Evolutionary conservation across 176 grass and related monocot genomes (phyloP), one percentile per base, ranked within the genome.

Genomic region (Microstegium vimineum): DNA sequence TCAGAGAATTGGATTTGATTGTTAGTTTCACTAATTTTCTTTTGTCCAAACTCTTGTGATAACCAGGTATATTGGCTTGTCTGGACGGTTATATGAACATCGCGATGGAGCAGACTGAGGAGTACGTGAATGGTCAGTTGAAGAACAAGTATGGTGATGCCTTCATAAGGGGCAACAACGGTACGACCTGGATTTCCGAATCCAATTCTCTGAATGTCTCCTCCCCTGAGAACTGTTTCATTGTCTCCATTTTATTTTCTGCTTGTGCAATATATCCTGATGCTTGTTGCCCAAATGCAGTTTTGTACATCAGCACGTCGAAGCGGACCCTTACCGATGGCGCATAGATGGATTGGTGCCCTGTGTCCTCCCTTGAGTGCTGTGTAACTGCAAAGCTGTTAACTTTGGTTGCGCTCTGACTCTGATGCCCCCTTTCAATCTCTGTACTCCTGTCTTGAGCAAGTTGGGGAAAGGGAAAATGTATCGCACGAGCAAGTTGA

Each of bases 61-160:
- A 23, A 81, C 13, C 66, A 94, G 96, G 93, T 85, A 99, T 99
- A 56, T 66, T 99, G 68, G 96, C 96, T 46, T 95, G 93, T 77
- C 80, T 99, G 62, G 96, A 95, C 64, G 96, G 96, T 16, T 99
- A 99, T 34, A 99, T 99, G 96, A 95, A 99, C 78, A 95, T 99
- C 27, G 93, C 96, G 5, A 99, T 99, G 96, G 96, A 99, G 80
- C 96, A 99, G 71, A 95, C 93, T 1, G 93, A 95, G 79, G 96
- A 99, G 77, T 99, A 99, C 1, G 93, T 93, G 59, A 99, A 99
- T 28, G 93, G 96, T 6, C 96, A 95, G 45, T 77, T 95, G 27
- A 99, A 99, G 87, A 99, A 99, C 70, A 99, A 99, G 81, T 99
- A 95, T 76, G 96, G 96, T 0, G 96, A 99, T 71, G 93, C 96